Conservation (phyloP, 208 protist genomes). For the Willaertia magna region DNA sequence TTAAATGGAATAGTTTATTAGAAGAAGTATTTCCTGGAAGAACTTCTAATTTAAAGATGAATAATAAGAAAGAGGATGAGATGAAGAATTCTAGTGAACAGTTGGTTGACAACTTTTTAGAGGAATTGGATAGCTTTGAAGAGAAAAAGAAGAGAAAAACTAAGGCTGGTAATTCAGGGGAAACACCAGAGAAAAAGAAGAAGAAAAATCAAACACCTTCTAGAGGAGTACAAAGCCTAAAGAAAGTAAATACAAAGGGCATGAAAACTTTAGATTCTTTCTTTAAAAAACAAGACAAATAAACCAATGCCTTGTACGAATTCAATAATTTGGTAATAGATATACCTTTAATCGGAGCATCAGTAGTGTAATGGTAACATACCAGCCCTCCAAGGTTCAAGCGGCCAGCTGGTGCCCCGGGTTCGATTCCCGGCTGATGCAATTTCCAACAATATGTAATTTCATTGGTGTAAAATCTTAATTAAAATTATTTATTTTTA, state of each 20-base stretch:
- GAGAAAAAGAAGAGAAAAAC: neutral
- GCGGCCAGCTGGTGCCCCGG: too few relatives aligned
- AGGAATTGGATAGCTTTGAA: neutral
- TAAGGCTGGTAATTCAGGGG: neutral
- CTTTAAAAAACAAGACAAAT: too few relatives aligned
- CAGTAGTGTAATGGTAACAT: too few relatives aligned
- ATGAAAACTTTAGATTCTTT: neutral
- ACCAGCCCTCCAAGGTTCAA: too few relatives aligned
- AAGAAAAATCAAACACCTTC: neutral
- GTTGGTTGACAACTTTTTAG: neutral
- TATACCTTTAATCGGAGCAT: too few relatives aligned
- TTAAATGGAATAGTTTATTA: neutral
- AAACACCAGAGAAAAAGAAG: neutral
- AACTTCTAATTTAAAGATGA: neutral
- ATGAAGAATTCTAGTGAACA: too few relatives aligned
- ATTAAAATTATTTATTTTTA: too few relatives aligned
- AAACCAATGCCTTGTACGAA: too few relatives aligned
- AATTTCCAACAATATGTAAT: too few relatives aligned
- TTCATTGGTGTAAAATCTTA: too few relatives aligned
- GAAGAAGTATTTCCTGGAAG: neutral
- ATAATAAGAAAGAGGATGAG: neutral
- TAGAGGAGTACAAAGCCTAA: neutral
- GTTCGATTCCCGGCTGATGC: too few relatives aligned
- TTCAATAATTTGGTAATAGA: too few relatives aligned
- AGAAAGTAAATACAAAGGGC: neutral